Conservation (phyloP, 441 rosid genomes). For the Dalechampia spathulata region DNA sequence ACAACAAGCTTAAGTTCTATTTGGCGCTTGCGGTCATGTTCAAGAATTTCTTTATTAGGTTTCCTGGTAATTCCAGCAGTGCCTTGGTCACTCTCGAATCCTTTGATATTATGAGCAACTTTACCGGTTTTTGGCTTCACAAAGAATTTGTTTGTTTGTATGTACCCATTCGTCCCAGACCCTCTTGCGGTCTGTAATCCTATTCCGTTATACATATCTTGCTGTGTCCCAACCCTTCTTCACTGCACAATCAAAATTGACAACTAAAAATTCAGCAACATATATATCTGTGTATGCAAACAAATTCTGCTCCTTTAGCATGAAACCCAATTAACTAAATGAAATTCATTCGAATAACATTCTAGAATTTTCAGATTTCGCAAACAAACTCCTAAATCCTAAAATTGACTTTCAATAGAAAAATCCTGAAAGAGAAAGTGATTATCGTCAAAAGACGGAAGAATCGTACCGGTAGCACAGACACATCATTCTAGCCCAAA, state of each 20-base stretch:
- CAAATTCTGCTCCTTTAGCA: too few species aligned
- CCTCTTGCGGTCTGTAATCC: conserved; percentile 91
- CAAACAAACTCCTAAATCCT: too few species aligned
- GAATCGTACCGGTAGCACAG: too few species aligned
- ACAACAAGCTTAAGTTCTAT: conserved; percentile 73
- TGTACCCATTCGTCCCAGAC: conserved; percentile 90
- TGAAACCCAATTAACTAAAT: too few species aligned
- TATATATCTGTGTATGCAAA: too few species aligned
- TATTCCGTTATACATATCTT: conserved; percentile 53
- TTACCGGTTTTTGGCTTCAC: conserved; percentile 63
- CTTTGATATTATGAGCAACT: conserved; percentile 42
- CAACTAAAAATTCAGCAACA: background rate
- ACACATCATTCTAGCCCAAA: background rate
- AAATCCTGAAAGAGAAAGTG: background rate
- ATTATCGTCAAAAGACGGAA: background rate
- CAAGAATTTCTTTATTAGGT: conserved; percentile 74
- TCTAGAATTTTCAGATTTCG: too few species aligned
- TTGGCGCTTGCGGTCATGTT: conserved; percentile 91
- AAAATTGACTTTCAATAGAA: too few species aligned
- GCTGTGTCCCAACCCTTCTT: too few species aligned
- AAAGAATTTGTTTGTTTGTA: conserved; percentile 81
- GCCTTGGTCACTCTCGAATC: conserved; percentile 72
- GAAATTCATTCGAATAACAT: too few species aligned
- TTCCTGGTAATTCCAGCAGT: conserved; percentile 76
- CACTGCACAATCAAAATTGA: background rate